Evolutionary conservation across 2,329 filamentous ascomycete genomes (phyloP).

Genomic region (Hypoxylon sp.): DNA sequence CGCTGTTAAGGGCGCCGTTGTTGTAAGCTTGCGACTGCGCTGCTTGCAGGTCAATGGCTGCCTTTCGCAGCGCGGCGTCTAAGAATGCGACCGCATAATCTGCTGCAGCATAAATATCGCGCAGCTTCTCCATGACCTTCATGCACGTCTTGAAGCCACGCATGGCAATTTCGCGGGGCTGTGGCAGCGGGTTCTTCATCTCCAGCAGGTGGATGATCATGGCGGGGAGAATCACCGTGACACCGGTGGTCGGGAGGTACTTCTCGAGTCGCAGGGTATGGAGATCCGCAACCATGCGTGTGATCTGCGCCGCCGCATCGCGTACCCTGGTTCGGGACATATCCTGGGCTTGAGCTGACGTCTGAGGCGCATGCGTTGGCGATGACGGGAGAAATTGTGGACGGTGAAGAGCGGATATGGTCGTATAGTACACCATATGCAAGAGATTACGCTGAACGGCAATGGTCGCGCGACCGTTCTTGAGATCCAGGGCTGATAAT

Average conservation of each 20-base stretch:
- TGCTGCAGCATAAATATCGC: constrained; percentile 91
- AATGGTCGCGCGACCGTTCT: constrained; percentile 66
- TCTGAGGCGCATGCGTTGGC: constrained; percentile 60
- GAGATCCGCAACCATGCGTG: constrained; percentile 80
- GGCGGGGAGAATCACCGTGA: constrained; percentile 88
- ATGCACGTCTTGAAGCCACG: constrained; percentile 91
- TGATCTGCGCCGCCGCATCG: constrained; percentile 85
- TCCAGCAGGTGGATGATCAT: constrained; percentile 94
- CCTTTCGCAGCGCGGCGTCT: constrained; percentile 90
- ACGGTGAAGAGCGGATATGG: constrained; percentile 87
- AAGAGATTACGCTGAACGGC: constrained; percentile 83
- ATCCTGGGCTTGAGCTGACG: constrained; percentile 77
- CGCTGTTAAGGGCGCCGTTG: constrained; percentile 32
- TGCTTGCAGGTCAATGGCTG: constrained; percentile 73
- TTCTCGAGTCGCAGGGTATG: constrained; percentile 76
- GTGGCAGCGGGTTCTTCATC: constrained; percentile 82
- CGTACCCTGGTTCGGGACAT: constrained; percentile 84
- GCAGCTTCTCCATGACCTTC: constrained; percentile 85
- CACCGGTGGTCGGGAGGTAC: constrained; percentile 86
- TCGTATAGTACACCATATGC: constrained; percentile 94
- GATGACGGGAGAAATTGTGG: constrained; percentile 87
- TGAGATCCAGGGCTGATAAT: constrained; percentile 62
- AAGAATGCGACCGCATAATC: constrained; percentile 95
- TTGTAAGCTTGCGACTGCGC: constrained; percentile 40
- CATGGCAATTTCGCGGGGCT: constrained; percentile 75